Base-by-base conservation (phyloP, 805 yeast species). In the Yarrowia keelungensis region DNA sequence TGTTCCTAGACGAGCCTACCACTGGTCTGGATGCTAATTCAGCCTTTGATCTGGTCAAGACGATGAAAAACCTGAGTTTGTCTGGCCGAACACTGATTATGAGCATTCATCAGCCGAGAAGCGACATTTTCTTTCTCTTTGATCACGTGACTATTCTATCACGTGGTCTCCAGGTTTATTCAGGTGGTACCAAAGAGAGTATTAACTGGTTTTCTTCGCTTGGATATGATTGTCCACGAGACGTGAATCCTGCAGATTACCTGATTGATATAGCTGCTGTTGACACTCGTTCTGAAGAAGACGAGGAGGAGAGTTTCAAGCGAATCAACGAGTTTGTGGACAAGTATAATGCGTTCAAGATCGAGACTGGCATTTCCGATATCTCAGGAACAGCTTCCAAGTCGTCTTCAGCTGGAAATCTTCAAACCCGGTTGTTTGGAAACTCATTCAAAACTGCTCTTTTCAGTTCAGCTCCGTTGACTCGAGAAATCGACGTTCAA, bases 1-100 rank as follows among this genome's bases (percentile, higher is more conserved):
- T 92, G 70, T 91, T 91, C 73, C 77, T 91, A 51, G 97, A 91
- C 76, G 97, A 91, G 73, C 97, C 97, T 7, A 91, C 97, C 0
- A 91, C 97, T 0, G 97, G 97, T 0, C 78, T 91, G 42, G 97
- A 91, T 76, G 87, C 96, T 5, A 87, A 86, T 70, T 87, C 92
- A 12, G 93, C 97, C 0, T 84, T 82, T 71, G 79, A 87, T 69
- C 80, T 91, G 43, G 84, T 91, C 15, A 79, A 83, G 54, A 85
- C 91, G 0, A 81, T 92, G 68, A 84, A 86, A 71, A 81, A 84
- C 69, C 79, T 89, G 43, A 87, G 90, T 0, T 75, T 75, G 53
- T 76, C 79, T 14, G 93, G 94, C 0, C 85, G 91, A 69, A 89
- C 95, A 0, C 83, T 92, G 32, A 82, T 91, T 2, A 79, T 90